Evolutionary conservation across 2,329 filamentous ascomycete species (phyloP).

Genomic region (Amesomyces nigricolor): DNA sequence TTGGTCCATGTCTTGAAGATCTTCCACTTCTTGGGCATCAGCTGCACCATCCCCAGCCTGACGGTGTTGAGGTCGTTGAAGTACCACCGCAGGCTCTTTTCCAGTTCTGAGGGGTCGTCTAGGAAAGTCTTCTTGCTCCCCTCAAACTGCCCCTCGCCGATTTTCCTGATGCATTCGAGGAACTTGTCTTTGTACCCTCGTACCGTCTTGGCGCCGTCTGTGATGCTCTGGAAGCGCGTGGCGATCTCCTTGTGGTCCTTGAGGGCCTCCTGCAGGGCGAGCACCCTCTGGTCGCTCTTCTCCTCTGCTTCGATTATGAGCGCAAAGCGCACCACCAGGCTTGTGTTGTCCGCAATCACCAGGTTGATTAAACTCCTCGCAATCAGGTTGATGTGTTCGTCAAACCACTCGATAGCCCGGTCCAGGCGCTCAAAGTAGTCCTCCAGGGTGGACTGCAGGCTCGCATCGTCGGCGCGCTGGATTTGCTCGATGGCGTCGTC

Average conservation of each 20-base stretch:
- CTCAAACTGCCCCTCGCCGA: conserved; percentile 68
- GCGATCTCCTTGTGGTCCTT: conserved; percentile 95
- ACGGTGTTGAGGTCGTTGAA: conserved; percentile 97
- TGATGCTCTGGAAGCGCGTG: conserved; percentile 88
- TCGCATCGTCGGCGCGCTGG: conserved; percentile 63
- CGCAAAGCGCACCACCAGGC: conserved; percentile 84
- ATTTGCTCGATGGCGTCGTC: conserved; percentile 98
- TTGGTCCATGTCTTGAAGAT: conserved; percentile 85
- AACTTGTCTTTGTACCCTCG: conserved; percentile 98
- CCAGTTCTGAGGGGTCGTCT: conserved; percentile 73
- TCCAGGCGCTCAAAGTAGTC: conserved; percentile 87
- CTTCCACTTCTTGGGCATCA: conserved; percentile 96
- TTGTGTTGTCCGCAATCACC: conserved; percentile 79
- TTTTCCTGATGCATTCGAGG: conserved; percentile 68
- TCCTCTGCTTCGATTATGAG: conserved; percentile 93
- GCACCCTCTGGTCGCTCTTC: conserved; percentile 87
- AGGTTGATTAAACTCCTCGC: conserved; percentile 87
- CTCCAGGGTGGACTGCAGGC: conserved; percentile 74
- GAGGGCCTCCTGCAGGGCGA: conserved; percentile 87
- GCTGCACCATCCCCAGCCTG: conserved; percentile 80
- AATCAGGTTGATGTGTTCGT: conserved; percentile 84
- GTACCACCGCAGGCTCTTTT: conserved; percentile 90
- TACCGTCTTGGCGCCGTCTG: conserved; percentile 83
- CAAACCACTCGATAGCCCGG: conserved; percentile 86
- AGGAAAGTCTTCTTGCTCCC: conserved; percentile 69